These are phyloP conservation scores for Crotalaria pallida DNA, from an alignment of 306 rosid species.

Conservation along the genomic window DNA sequence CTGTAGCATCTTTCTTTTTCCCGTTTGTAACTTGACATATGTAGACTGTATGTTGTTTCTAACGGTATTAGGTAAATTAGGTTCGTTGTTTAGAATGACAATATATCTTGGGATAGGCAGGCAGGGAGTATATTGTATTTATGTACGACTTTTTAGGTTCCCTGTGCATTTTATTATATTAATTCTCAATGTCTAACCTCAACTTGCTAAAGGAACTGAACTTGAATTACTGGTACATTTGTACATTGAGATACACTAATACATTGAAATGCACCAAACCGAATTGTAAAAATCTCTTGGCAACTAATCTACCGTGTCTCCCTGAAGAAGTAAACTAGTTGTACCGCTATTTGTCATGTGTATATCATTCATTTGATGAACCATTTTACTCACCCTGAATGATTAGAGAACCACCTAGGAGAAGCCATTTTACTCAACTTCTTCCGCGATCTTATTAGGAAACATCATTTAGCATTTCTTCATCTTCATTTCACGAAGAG, in stretches of 20 bases:
- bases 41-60: slow-evolving; percentile 31
- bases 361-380: not conserved
- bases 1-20: not conserved
- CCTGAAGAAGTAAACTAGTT: not conserved
- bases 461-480: too few relatives aligned
- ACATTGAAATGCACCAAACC: slow-evolving; percentile 15
- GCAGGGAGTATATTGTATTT: slow-evolving; percentile 26
- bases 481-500: too few relatives aligned
- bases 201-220: slow-evolving; percentile 20
- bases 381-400: not conserved
- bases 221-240: slow-evolving; percentile 21
- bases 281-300: not conserved
- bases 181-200: slow-evolving; percentile 33
- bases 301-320: not conserved
- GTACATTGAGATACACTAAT: slow-evolving; percentile 38
- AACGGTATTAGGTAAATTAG: slow-evolving; percentile 25
- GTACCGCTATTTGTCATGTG: not conserved
- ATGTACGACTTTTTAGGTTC: slow-evolving; percentile 34
- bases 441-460: too few relatives aligned
- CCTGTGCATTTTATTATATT: slow-evolving; percentile 10
- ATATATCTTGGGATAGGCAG: slow-evolving; percentile 24
- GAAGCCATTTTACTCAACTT: not conserved
- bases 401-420: not conserved
- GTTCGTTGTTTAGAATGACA: slow-evolving; percentile 32
- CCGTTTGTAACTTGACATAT: slow-evolving; percentile 32